Base-by-base conservation (phyloP, 176 grass and related monocot genomes). In the Dactylis glomerata region DNA sequence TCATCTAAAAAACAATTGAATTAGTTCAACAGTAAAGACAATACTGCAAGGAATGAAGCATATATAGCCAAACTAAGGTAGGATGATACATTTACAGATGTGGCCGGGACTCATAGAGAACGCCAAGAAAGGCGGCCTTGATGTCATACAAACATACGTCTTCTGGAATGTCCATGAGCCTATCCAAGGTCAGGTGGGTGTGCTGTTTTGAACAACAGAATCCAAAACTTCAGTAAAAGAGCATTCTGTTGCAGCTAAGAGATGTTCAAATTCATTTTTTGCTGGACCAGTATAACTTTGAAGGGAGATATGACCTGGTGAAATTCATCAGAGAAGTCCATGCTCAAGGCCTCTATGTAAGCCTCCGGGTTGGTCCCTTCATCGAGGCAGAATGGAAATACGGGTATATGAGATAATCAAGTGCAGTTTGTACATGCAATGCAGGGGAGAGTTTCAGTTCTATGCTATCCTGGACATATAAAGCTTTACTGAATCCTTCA, bases 141-240 rank as follows among this genome's bases (percentile, higher is more conserved):
- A 96, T 81, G 94, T 96, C 83, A 93, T 93, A 41, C 94, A 96
- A 86, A 96, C 88, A 55, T 96, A 93, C 52, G 94, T 96, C 49
- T 96, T 93, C 64, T 96, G 91, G 91, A 93, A 91, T 83, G 86
- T 40, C 51, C 91, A 96, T 78, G 94, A 93, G 30, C 89, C 91
- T 42, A 23, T 87, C 32, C 77, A 91, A 76, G 94, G 89, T 34
- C 88, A 91, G 89, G 94, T 85, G 67, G 42, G 68, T 85, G 14
- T 19, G 17, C 36, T 62, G 27, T 86, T 62, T 36, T 86, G 52
- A 30, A 81, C 14, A 44, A 41, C 20, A 73, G 19, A 82, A 72
- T 12, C 15, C 59, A 87, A 30, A 79, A 55, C 30, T 75, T 42
- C 23, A 55, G 50, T 56, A 42, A 23, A 45, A 57, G 22, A 50